Percentiles rank a stretch among this genome's conserved stretches.
Evolutionary conservation across 768 basidiomycete species (phyloP).

Genomic region (Tricholoma bakamatsutake): DNA sequence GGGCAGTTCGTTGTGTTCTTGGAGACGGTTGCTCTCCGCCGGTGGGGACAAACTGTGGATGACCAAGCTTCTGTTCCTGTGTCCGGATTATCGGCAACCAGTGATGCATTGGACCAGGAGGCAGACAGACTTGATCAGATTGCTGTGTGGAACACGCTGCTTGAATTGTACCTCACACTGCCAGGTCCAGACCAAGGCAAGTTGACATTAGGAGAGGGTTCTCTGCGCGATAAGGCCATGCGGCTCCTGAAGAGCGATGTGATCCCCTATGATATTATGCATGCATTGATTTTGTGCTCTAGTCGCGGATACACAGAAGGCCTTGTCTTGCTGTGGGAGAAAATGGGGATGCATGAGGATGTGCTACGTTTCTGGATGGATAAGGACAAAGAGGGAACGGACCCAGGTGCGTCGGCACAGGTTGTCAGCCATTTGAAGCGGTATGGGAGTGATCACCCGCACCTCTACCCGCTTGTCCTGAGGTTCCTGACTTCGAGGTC

Average conservation of each 20-base stretch:
- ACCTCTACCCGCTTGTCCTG: constrained; percentile 83
- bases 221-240: constrained; percentile 61
- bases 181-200: constrained; percentile 25
- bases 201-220: constrained; percentile 25
- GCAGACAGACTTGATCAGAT: constrained; percentile 58
- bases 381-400: constrained; percentile 37
- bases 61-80: constrained; percentile 6
- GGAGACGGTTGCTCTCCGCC: constrained; percentile 72
- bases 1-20: constrained; percentile 81
- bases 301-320: constrained; percentile 77
- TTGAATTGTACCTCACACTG: constrained; percentile 84
- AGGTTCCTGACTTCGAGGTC: constrained; percentile 84
- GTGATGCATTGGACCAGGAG: constrained; percentile 35
- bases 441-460: constrained; percentile 66
- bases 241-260: constrained; percentile 54
- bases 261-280: constrained; percentile 80
- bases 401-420: constrained; percentile 38
- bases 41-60: constrained; percentile 74
- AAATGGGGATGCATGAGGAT: constrained; percentile 93
- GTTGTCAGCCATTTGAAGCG: constrained; percentile 68
- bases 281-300: constrained; percentile 94
- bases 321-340: constrained; percentile 88
- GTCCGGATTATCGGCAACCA: constrained; percentile 8
- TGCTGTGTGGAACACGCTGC: constrained; percentile 91
- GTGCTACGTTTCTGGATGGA: constrained; percentile 93